Evolutionary conservation across 2,329 filamentous ascomycete species (phyloP).

Genomic region (Penicillium sclerotiorum): DNA sequence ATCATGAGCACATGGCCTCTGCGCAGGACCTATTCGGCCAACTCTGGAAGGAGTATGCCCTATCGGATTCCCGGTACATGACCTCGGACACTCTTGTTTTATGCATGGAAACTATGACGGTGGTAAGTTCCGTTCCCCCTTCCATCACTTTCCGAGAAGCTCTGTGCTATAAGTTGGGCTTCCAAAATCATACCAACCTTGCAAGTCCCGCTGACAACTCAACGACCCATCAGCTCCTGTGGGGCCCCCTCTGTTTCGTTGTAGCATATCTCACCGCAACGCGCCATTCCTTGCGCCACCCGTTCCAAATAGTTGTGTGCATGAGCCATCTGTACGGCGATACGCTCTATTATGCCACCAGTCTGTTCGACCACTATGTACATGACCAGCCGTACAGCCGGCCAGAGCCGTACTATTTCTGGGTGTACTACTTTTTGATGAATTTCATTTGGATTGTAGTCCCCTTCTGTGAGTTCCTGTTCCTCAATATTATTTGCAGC

Average conservation of each 20-base stretch:
- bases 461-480: conserved; percentile 53
- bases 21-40: conserved; percentile 77
- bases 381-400: conserved; percentile 59
- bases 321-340: conserved; percentile 68
- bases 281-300: conserved; percentile 59
- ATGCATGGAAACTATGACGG: conserved; percentile 83
- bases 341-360: conserved; percentile 65
- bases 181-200: conserved; percentile 12
- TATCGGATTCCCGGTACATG: conserved; percentile 85
- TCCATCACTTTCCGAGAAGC: background rate
- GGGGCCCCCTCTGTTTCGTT: conserved; percentile 64
- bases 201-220: no score
- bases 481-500: no score
- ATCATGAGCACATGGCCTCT: conserved; percentile 66
- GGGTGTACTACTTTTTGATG: conserved; percentile 68
- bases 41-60: conserved; percentile 89
- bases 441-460: conserved; percentile 69
- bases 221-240: conserved; percentile 52
- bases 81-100: conserved; percentile 80
- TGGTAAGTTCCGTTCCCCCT: no score
- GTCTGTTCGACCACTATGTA: conserved; percentile 62
- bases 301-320: conserved; percentile 63
- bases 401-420: conserved; percentile 66
- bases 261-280: conserved; percentile 58
- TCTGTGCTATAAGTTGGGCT: background rate